Evolutionary conservation across 31 red algal species (phyloP).

Genomic region (Asparagopsis taxiformis): DNA sequence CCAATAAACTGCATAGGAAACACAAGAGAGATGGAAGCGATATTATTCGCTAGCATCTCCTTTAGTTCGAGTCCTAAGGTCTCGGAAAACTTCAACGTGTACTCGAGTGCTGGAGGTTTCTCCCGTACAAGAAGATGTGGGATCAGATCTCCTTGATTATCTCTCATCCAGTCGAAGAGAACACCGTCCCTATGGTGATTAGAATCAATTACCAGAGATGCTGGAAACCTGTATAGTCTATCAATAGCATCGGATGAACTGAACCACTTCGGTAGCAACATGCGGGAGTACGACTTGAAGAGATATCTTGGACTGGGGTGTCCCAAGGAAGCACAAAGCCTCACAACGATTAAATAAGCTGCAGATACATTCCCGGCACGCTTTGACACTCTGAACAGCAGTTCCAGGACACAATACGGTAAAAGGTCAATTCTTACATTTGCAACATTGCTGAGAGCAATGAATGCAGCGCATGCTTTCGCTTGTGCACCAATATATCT

Average conservation of each 20-base stretch:
- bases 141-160: constrained; percentile 42
- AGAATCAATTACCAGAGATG: constrained; percentile 24
- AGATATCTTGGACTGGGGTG: constrained; percentile 31
- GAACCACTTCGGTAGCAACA: constrained; percentile 46
- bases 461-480: not conserved
- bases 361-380: not conserved
- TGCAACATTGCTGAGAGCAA: not conserved
- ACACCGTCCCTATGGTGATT: constrained; percentile 54
- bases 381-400: not conserved
- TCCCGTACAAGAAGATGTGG: constrained; percentile 60
- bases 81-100: constrained; percentile 26
- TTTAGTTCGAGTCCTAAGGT: constrained; percentile 27
- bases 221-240: constrained; percentile 31
- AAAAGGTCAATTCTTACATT: not conserved
- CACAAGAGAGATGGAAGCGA: constrained; percentile 38
- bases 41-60: constrained; percentile 30
- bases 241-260: constrained; percentile 3
- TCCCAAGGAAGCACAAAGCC: not conserved
- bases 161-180: constrained; percentile 56
- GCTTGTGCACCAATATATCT: not conserved
- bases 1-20: constrained; percentile 66
- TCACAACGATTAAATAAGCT: not conserved
- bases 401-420: not conserved
- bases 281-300: constrained; percentile 34
- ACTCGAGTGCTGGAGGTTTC: constrained; percentile 6